phyloP scores from a whole-genome alignment of 2,329 filamentous ascomycete species.

The Dothiorella sarmentorum region DNA sequence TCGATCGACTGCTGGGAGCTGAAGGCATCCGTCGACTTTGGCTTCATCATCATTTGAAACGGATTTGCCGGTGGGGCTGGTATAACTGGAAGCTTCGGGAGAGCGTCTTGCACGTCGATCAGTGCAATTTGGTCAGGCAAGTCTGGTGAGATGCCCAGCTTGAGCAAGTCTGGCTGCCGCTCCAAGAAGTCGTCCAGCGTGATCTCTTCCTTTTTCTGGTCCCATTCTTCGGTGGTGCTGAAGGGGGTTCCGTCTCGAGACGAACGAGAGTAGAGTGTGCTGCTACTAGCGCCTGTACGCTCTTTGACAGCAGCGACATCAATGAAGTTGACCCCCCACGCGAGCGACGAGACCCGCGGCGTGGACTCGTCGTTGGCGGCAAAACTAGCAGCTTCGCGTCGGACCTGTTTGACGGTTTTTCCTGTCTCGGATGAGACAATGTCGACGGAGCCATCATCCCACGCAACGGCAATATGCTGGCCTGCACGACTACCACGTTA shows the following conservation, averaged over 20 bases:
- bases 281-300: constrained; percentile 32
- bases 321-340: constrained; percentile 56
- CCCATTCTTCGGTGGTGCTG: constrained; percentile 33
- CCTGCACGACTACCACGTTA: constrained; percentile 42
- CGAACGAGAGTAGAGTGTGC: constrained; percentile 10
- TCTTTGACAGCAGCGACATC: constrained; percentile 45
- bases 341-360: constrained; percentile 44
- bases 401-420: constrained; percentile 57
- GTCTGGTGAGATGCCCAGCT: constrained; percentile 35
- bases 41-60: constrained; percentile 26
- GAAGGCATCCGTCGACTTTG: constrained; percentile 36
- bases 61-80: constrained; percentile 33
- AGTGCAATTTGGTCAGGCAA: constrained; percentile 39
- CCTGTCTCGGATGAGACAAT: constrained; percentile 76
- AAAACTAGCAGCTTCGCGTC: not conserved
- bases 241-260: not conserved
- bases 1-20: constrained; percentile 40
- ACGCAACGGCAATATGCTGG: constrained; percentile 76
- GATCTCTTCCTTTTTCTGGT: constrained; percentile 32
- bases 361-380: constrained; percentile 18
- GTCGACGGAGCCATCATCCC: constrained; percentile 75
- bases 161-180: constrained; percentile 32
- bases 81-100: constrained; percentile 39
- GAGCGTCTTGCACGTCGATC: constrained; percentile 38
- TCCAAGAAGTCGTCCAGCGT: constrained; percentile 41